Percentiles rank a stretch among this genome's conserved stretches.
phyloP scores from a whole-genome alignment of 768 basidiomycete species.

The Tricholoma sp. region DNA sequence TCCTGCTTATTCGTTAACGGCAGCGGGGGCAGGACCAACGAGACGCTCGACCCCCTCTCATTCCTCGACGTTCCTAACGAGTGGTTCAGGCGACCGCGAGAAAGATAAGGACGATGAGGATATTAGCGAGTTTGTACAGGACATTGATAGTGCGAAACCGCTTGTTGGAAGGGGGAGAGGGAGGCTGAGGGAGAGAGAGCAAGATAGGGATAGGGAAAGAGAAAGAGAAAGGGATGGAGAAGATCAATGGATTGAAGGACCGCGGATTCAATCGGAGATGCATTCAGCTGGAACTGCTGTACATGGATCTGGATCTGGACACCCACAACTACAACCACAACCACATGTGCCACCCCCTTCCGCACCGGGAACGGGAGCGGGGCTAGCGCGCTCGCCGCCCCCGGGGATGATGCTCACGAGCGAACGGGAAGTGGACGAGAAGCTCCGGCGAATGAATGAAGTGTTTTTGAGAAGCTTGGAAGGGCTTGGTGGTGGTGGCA shows the following conservation, averaged over 20 bases:
- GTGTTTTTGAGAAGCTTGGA: constrained; percentile 60
- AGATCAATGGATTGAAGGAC: neutral
- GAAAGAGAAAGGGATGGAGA: neutral
- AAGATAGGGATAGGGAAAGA: neutral
- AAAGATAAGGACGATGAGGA: constrained; percentile 65
- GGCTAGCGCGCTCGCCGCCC: constrained; percentile 4
- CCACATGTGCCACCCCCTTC: too few species aligned
- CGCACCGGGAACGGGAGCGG: constrained; percentile 9
- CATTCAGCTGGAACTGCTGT: too few species aligned
- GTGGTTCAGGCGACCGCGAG: neutral
- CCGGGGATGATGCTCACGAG: constrained; percentile 41
- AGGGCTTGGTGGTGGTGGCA: constrained; percentile 40
- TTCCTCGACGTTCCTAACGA: neutral
- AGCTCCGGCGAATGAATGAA: constrained; percentile 61
- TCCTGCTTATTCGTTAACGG: too few species aligned
- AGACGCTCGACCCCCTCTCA: neutral
- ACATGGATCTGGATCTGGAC: too few species aligned
- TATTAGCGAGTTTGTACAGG: constrained; percentile 71
- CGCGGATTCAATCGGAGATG: neutral
- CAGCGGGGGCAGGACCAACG: neutral
- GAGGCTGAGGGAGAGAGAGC: constrained; percentile 12
- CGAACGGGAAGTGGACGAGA: constrained; percentile 60
- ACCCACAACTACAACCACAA: too few species aligned
- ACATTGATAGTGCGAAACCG: constrained; percentile 68
- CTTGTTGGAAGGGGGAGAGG: constrained; percentile 39